Base-by-base conservation (phyloP, 805 yeast genomes). In the Cyberlindnera meyerae region DNA sequence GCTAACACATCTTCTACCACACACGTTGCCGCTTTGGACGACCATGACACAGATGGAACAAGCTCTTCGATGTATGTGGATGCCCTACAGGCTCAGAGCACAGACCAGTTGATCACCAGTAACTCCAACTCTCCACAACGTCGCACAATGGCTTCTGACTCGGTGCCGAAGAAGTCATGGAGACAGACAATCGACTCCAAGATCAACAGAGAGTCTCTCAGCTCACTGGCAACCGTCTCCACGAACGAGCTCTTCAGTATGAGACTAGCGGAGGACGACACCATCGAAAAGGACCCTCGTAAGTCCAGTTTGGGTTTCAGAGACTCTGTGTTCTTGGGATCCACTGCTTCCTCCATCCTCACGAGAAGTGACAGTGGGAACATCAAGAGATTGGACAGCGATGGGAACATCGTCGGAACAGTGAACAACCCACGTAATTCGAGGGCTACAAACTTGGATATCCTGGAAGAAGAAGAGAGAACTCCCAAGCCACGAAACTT, bases 171-270 rank as follows among this genome's bases (percentile, higher is more conserved):
- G 52, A 71, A 62, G 51, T 80, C 81, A 5, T 82, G 89, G 89
- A 66, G 88, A 51, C 61, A 61, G 29, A 58, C 60, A 0, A 38
- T 55, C 15, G 60, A 57, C 30, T 49, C 57, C 7, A 44, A 37
- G 13, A 48, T 51, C 34, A 47, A 74, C 31, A 74, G 90, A 55
- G 78, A 74, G 24, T 81, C 94, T 8, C 67, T 76, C 38, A 73
- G 72, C 26, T 84, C 96, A 0, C 52, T 82, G 39, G 88, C 87
- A 18, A 87, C 96, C 0, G 89, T 89, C 24, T 79, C 89, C 22
- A 86, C 96, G 1, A 85, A 81, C 34, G 90, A 86, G 55, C 70
- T 88, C 31, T 71, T 87, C 53, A 82, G 85, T 5, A 86, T 88
- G 26, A 73, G 87, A 51, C 66, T 87, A 28, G 87, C 83, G 3